phyloP scores from a whole-genome alignment of 2,329 filamentous ascomycete species.

The Fusarium domesticum region DNA sequence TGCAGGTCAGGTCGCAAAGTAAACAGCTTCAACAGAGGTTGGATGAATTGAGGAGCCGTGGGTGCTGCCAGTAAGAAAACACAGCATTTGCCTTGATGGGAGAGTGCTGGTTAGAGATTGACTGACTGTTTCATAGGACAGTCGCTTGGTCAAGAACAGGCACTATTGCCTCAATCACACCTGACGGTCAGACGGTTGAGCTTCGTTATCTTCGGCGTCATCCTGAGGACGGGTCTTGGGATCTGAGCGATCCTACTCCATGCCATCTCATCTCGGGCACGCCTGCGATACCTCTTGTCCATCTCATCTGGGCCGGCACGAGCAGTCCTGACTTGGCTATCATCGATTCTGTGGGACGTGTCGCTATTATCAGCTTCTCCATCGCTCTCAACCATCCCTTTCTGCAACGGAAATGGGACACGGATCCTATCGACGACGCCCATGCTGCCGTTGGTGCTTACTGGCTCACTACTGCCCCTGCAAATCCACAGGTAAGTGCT shows the following conservation, averaged over 20 bases:
- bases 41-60: constrained; percentile 71
- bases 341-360: constrained; percentile 73
- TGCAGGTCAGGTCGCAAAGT: constrained; percentile 43
- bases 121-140: constrained; percentile 49
- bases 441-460: constrained; percentile 77
- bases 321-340: constrained; percentile 77
- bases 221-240: constrained; percentile 69
- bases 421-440: constrained; percentile 71
- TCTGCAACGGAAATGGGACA: constrained; percentile 57
- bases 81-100: neutral
- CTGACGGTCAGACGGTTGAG: constrained; percentile 67
- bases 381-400: constrained; percentile 71
- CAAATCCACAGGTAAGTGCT: constrained; percentile 37
- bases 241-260: constrained; percentile 67
- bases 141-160: constrained; percentile 87
- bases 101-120: neutral
- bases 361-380: constrained; percentile 70
- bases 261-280: constrained; percentile 59
- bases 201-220: constrained; percentile 70
- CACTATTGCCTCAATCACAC: constrained; percentile 76
- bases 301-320: constrained; percentile 76
- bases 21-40: constrained; percentile 70
- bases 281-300: constrained; percentile 67
- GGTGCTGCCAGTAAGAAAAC: constrained; percentile 73
- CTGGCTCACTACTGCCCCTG: constrained; percentile 68